Percentiles rank a stretch among this genome's conserved stretches.
Evolutionary conservation across 2,329 filamentous ascomycete species (phyloP).

Genomic region (Alternaria tenuissima): DNA sequence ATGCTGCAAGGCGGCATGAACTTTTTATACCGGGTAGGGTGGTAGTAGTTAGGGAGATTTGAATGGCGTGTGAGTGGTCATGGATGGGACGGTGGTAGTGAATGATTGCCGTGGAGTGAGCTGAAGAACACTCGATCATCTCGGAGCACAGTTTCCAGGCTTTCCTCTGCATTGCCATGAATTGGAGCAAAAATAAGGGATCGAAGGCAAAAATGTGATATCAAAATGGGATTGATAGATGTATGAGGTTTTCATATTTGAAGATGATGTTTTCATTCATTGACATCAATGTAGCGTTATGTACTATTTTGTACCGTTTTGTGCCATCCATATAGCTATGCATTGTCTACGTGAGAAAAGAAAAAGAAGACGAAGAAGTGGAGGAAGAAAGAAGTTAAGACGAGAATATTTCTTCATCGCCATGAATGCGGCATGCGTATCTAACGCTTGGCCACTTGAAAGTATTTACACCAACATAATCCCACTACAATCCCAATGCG

Average conservation of each 20-base stretch:
- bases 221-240: not conserved
- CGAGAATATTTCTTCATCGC: not conserved
- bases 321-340: not conserved
- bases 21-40: not conserved
- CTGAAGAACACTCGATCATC: not conserved
- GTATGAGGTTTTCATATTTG: not conserved
- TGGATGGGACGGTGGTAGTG: not conserved
- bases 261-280: not conserved
- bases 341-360: not conserved
- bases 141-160: not conserved
- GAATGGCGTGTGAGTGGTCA: not conserved
- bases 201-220: not conserved
- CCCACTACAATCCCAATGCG: not conserved
- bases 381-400: not conserved
- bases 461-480: slow-evolving; percentile 1
- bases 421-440: not conserved
- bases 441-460: not conserved
- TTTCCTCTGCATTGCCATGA: not conserved
- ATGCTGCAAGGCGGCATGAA: not conserved
- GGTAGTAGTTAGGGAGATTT: not conserved
- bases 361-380: not conserved
- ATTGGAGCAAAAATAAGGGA: not conserved
- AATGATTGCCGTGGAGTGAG: not conserved
- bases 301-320: not conserved
- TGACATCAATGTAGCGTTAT: not conserved